Conservation (phyloP, 495 filamentous ascomycete genomes). For the Bryoglossum gracile region DNA sequence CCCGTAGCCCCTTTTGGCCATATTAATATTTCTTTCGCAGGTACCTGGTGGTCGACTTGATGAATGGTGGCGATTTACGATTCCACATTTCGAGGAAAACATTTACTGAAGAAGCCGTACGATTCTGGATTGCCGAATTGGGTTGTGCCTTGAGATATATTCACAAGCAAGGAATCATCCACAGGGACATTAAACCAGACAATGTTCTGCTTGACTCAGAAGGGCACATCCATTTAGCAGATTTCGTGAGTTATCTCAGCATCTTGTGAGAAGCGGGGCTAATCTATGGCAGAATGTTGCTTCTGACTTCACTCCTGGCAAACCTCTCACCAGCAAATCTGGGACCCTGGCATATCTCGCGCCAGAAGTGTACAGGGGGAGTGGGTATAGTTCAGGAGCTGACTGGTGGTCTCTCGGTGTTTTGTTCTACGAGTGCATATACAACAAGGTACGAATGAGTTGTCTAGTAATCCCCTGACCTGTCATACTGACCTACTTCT, state of each 20-base stretch:
- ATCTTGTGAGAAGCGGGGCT: conserved; percentile 18
- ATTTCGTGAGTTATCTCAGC: conserved; percentile 64
- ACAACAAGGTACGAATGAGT: conserved; percentile 71
- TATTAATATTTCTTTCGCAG: conserved; percentile 35
- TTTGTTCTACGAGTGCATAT: conserved; percentile 97
- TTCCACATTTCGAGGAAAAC: conserved; percentile 98
- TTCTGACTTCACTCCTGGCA: conserved; percentile 80
- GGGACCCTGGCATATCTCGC: conserved; percentile 94
- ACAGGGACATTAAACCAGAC: conserved; percentile 94
- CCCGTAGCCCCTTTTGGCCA: not conserved
- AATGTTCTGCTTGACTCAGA: conserved; percentile 92
- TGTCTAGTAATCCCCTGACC: not conserved
- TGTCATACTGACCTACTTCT: conserved; percentile 12
- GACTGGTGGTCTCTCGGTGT: conserved; percentile 99
- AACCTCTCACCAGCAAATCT: conserved; percentile 85
- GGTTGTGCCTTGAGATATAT: conserved; percentile 90
- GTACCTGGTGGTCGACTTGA: conserved; percentile 96
- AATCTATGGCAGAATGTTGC: conserved; percentile 73
- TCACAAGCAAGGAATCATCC: conserved; percentile 86
- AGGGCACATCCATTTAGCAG: conserved; percentile 94
- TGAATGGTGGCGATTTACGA: conserved; percentile 94
- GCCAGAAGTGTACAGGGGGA: conserved; percentile 87
- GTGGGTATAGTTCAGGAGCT: conserved; percentile 77
- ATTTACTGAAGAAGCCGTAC: conserved; percentile 93
- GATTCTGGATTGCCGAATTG: conserved; percentile 93